These are phyloP conservation scores for Ascochyta fabae DNA, from an alignment of 2,329 filamentous ascomycete genomes.

Conservation along the genomic window DNA sequence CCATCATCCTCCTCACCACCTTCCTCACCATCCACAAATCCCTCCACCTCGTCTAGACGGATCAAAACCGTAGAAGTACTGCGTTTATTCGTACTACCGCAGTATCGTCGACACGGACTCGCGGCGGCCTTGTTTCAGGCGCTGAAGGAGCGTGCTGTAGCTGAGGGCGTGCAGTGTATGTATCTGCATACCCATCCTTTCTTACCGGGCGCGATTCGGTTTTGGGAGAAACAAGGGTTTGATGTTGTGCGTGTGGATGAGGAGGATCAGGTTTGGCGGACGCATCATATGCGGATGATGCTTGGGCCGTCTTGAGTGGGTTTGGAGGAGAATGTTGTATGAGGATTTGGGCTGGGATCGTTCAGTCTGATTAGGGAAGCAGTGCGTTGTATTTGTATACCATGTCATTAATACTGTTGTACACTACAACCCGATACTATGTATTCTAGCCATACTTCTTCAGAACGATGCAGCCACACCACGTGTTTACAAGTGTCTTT, in stretches of 20 bases:
- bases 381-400: too few species aligned
- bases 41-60: not conserved
- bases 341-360: too few species aligned
- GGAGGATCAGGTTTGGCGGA: conserved; percentile 22
- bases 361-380: too few species aligned
- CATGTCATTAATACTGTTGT: not conserved
- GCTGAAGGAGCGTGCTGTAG: conserved; percentile 7
- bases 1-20: not conserved
- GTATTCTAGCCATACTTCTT: not conserved
- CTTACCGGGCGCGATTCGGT: conserved; percentile 22
- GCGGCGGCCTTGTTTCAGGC: conserved; percentile 13
- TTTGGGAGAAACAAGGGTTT: conserved; percentile 28
- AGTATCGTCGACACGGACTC: conserved; percentile 20
- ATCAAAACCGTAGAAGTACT: conserved; percentile 21
- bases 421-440: not conserved
- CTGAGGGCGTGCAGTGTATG: conserved; percentile 12
- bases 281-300: conserved; percentile 21
- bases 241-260: conserved; percentile 10
- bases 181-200: conserved; percentile 29
- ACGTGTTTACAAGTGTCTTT: conserved; percentile 27
- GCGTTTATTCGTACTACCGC: conserved; percentile 17
- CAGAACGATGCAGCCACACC: not conserved
- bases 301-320: not conserved
- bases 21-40: not conserved
- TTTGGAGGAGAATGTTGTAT: too few species aligned